Conservation (phyloP, 176 grass and related monocot species). For the Themeda triandra region DNA sequence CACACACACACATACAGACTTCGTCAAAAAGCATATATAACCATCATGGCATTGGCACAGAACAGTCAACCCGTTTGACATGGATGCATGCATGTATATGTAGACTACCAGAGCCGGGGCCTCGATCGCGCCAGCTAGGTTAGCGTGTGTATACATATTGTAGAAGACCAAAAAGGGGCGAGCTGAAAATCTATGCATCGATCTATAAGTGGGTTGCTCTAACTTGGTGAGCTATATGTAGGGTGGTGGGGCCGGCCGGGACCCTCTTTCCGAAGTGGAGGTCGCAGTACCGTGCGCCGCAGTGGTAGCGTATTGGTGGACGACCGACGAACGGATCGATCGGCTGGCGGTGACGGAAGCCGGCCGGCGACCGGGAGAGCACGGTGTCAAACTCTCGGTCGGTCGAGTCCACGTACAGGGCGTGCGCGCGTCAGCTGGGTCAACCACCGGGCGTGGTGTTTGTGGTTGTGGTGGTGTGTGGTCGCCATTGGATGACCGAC, state of each 20-base stretch:
- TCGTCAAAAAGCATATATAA: conserved; percentile 22
- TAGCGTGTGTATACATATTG: neutral
- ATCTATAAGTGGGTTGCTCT: neutral
- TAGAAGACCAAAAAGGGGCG: neutral
- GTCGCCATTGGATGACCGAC: neutral
- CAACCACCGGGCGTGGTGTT: neutral
- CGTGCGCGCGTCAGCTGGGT: neutral
- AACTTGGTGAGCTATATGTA: neutral
- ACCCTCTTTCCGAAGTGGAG: neutral
- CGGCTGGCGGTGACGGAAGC: neutral
- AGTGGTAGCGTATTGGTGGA: conserved; percentile 7
- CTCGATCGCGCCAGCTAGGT: neutral
- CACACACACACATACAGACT: neutral
- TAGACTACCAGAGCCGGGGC: neutral
- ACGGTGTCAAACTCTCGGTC: neutral
- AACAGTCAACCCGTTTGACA: conserved; percentile 32
- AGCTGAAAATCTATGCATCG: neutral
- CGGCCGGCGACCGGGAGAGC: neutral
- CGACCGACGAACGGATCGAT: neutral
- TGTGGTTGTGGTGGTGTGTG: neutral
- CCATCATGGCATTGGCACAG: neutral
- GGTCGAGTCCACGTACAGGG: neutral
- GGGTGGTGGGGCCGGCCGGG: neutral
- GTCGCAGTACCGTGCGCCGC: conserved; percentile 30
- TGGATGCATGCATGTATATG: neutral